A percentile compares a stretch with the other conserved stretches of the same genome.
Evolutionary conservation across 495 filamentous ascomycete species (phyloP).

Genomic region (Bombardia bombarda): DNA sequence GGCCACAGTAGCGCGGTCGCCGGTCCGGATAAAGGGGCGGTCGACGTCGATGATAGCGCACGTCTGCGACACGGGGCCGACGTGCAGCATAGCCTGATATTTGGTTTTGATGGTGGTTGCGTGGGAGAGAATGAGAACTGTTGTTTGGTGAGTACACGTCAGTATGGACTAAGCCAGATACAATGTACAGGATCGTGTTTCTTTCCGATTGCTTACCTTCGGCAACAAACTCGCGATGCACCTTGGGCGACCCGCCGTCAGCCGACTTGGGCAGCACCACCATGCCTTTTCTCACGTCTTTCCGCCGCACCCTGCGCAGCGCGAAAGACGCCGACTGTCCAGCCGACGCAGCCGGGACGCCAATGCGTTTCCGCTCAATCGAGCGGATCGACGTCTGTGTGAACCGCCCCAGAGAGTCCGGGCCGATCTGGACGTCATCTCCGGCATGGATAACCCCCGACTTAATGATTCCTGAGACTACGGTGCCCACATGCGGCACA

Average conservation of each 20-base stretch:
- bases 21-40: conserved; percentile 88
- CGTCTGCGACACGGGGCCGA: conserved; percentile 90
- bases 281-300: conserved; percentile 98
- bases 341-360: conserved; percentile 79
- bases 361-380: conserved; percentile 92
- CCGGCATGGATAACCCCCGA: conserved; percentile 81
- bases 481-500: conserved; percentile 95
- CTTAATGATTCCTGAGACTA: conserved; percentile 91
- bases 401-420: conserved; percentile 88
- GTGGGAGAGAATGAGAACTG: conserved; percentile 89
- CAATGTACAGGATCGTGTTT: background rate
- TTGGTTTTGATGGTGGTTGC: conserved; percentile 98
- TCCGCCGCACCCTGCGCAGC: conserved; percentile 72
- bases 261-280: conserved; percentile 84
- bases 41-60: conserved; percentile 98
- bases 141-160: conserved; percentile 1
- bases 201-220: conserved; percentile 50
- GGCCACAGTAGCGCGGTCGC: conserved; percentile 83
- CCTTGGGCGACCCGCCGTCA: conserved; percentile 59
- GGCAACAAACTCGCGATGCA: conserved; percentile 86
- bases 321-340: conserved; percentile 93
- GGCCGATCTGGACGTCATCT: conserved; percentile 82
- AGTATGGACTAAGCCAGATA: background rate
- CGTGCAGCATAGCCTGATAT: conserved; percentile 98
- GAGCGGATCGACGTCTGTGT: conserved; percentile 81